Percentiles rank a stretch among this genome's conserved stretches.
These are phyloP conservation scores for Sugiyamaella lignohabitans DNA, from an alignment of 805 yeast genomes.

Conservation along the genomic window DNA sequence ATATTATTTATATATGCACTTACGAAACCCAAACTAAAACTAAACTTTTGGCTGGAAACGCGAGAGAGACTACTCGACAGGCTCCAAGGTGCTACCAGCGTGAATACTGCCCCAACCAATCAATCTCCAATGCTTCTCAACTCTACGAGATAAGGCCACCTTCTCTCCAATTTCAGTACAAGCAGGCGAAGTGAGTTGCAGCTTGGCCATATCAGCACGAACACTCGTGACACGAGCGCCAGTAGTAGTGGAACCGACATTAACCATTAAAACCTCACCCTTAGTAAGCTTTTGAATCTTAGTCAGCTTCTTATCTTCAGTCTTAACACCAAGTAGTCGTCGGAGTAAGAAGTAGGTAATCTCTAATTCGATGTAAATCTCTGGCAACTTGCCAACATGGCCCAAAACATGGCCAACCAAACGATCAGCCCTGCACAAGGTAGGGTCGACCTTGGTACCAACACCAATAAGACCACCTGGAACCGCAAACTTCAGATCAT, in stretches of 20 bases:
- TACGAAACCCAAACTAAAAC: background rate
- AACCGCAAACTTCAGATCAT: constrained; percentile 95
- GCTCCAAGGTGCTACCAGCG: constrained; percentile 53
- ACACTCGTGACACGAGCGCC: constrained; percentile 99
- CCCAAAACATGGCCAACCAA: constrained; percentile 99
- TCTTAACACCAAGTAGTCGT: constrained; percentile 96
- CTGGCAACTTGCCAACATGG: constrained; percentile 91
- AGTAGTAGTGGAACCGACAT: constrained; percentile 98
- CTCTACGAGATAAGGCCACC: constrained; percentile 97
- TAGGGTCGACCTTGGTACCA: constrained; percentile 98
- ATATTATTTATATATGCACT: background rate
- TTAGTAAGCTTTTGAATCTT: constrained; percentile 91
- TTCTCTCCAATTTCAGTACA: constrained; percentile 98
- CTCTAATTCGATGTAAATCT: constrained; percentile 94
- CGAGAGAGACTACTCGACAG: constrained; percentile 19
- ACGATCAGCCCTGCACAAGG: constrained; percentile 98
- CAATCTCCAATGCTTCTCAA: constrained; percentile 99
- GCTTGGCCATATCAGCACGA: constrained; percentile 98
- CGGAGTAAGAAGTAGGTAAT: constrained; percentile 94
- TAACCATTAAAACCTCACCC: constrained; percentile 97
- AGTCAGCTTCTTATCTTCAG: constrained; percentile 95
- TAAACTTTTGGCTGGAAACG: background rate
- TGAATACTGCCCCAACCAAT: constrained; percentile 99
- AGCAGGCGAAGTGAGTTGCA: constrained; percentile 94
- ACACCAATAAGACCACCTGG: constrained; percentile 99